Evolutionary conservation across 164 flowering plant species (phyloP).

Genomic region (Hamamelis virginiana): DNA sequence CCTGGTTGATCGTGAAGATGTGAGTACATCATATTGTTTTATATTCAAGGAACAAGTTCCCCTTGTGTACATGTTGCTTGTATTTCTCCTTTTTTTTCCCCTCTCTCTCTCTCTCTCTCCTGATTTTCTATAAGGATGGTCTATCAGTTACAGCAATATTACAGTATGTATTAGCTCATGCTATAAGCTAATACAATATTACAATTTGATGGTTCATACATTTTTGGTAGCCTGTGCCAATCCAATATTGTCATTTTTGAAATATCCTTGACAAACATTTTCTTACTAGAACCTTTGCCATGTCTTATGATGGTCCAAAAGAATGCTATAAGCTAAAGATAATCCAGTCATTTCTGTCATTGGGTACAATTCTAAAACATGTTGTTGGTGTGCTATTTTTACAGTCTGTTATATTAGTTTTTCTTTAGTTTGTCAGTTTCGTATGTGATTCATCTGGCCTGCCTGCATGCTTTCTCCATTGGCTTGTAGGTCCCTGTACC

Average conservation of each 20-base stretch:
- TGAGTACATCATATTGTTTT: constrained; percentile 36
- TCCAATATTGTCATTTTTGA: not conserved
- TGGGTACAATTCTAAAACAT: not conserved
- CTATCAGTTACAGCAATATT: not conserved
- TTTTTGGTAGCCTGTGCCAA: not conserved
- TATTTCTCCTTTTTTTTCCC: not conserved
- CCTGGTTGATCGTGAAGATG: constrained; percentile 77
- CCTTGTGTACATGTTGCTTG: not conserved
- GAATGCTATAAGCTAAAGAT: constrained; percentile 1
- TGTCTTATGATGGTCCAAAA: not conserved
- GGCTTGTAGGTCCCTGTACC: constrained; percentile 63
- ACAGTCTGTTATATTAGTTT: not conserved
- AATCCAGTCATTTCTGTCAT: not conserved
- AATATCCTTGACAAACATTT: not conserved
- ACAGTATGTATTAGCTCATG: not conserved
- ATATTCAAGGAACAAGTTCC: not conserved
- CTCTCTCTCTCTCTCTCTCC: too few relatives aligned
- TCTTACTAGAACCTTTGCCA: not conserved
- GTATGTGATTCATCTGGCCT: constrained; percentile 1
- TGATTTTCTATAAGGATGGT: not conserved
- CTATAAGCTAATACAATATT: not conserved
- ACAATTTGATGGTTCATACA: not conserved
- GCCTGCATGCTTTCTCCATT: constrained; percentile 6
- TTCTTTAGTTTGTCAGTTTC: not conserved
- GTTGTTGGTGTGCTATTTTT: not conserved